phyloP scores from a whole-genome alignment of 148 eudicot genomes.

The Camellia sinensis region DNA sequence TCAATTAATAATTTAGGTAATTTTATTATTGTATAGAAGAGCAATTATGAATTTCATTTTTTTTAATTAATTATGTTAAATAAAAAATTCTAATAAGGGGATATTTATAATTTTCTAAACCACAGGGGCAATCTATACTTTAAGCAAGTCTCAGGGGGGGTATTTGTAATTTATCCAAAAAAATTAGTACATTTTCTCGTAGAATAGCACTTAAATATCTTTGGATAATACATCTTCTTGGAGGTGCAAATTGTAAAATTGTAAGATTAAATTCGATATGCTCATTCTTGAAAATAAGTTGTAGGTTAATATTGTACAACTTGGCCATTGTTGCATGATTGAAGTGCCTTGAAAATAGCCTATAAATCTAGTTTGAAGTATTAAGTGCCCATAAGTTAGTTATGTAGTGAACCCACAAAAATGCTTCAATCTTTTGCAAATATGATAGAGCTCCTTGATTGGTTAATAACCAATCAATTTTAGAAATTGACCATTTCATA shows the following conservation, averaged over 20 bases:
- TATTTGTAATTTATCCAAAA: no score
- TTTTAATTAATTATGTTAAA: no score
- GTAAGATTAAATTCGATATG: background rate
- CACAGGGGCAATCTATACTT: no score
- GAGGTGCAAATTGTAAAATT: background rate
- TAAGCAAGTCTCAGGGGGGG: no score
- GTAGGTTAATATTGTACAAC: background rate
- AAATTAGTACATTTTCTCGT: background rate
- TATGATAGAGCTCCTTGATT: conserved; percentile 10
- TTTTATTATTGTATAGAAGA: no score
- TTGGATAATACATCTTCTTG: background rate
- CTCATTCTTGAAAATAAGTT: background rate
- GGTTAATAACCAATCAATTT: background rate
- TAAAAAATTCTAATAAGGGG: no score
- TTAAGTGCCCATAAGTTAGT: background rate
- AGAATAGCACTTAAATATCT: background rate
- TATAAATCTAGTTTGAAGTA: background rate
- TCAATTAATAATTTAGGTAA: no score
- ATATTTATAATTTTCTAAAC: no score
- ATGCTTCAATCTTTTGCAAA: background rate
- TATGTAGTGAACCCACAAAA: background rate
- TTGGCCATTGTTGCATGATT: background rate
- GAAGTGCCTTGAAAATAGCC: background rate
- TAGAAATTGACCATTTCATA: background rate
- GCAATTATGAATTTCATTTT: no score